These are phyloP conservation scores for Coffea canephora DNA, from an alignment of 257 asterid genomes.

Conservation along the genomic window DNA sequence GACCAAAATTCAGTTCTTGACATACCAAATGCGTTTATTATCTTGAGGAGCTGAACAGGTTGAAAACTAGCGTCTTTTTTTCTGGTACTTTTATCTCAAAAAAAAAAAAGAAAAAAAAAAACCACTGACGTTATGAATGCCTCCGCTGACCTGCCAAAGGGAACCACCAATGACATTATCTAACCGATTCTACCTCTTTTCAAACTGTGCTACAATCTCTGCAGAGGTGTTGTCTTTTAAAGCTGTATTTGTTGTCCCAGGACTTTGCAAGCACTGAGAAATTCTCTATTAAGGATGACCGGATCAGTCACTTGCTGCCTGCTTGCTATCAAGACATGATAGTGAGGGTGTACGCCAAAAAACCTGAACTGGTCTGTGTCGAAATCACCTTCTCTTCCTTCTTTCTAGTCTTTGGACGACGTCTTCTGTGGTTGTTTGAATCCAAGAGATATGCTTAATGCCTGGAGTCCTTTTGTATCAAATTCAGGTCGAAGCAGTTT, in stretches of 20 bases:
- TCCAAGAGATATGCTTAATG: background rate
- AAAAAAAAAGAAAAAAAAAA: no score
- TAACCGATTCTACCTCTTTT: background rate
- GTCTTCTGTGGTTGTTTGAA: no score
- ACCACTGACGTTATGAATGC: background rate
- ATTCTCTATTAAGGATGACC: conserved; percentile 41
- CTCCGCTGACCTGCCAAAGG: background rate
- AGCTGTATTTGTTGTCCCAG: conserved; percentile 30
- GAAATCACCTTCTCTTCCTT: background rate
- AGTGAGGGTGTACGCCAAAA: conserved; percentile 79
- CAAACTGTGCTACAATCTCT: background rate
- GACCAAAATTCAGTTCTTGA: no score
- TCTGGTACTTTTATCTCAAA: background rate
- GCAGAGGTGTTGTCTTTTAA: background rate
- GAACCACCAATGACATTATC: background rate
- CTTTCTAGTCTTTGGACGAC: background rate
- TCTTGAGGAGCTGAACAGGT: background rate
- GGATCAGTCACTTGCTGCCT: conserved; percentile 82
- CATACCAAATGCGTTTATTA: background rate
- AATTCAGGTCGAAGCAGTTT: conserved; percentile 68
- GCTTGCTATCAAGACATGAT: conserved; percentile 75
- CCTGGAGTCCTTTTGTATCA: background rate
- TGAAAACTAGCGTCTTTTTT: no score
- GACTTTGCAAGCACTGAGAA: conserved; percentile 59
- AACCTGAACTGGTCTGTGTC: conserved; percentile 57